Evolutionary conservation across 2,329 filamentous ascomycete genomes (phyloP).

Genomic region (Monilinia laxa): DNA sequence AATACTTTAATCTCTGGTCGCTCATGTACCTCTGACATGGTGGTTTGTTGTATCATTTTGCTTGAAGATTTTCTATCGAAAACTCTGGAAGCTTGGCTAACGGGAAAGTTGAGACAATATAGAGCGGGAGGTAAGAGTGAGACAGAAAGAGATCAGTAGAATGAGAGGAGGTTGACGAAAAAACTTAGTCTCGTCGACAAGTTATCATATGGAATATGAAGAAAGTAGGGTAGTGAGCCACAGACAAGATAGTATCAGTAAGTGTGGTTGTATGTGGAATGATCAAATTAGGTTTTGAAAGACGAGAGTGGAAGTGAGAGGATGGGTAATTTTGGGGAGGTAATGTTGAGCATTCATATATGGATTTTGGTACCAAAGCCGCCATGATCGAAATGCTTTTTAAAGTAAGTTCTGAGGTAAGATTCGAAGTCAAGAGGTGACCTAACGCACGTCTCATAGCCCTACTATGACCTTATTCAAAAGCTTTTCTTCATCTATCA

Average conservation of each 20-base stretch:
- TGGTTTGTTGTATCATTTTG: conserved; percentile 15
- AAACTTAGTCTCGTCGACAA: too few relatives aligned
- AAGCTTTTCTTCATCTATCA: too few relatives aligned
- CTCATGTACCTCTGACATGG: conserved; percentile 22
- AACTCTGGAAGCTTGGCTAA: conserved; percentile 18
- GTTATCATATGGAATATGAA: background rate
- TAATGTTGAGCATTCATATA: too few relatives aligned
- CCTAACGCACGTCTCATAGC: too few relatives aligned
- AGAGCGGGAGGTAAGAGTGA: conserved; percentile 11
- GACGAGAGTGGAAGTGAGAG: too few relatives aligned
- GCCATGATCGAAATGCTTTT: too few relatives aligned
- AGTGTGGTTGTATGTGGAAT: background rate
- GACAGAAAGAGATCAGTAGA: conserved; percentile 4
- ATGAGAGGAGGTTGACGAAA: background rate
- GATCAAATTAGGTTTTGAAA: too few relatives aligned
- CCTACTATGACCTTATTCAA: too few relatives aligned
- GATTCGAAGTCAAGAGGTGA: too few relatives aligned
- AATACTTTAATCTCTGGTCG: conserved; percentile 4
- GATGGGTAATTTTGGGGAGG: too few relatives aligned
- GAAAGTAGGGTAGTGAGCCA: background rate
- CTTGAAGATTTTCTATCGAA: conserved; percentile 6
- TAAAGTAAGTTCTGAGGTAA: too few relatives aligned
- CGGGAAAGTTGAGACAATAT: conserved; percentile 19
- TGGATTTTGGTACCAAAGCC: too few relatives aligned
- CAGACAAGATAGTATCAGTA: background rate